Conservation (phyloP, 306 rosid genomes). For the Ziziphus jujuba region DNA sequence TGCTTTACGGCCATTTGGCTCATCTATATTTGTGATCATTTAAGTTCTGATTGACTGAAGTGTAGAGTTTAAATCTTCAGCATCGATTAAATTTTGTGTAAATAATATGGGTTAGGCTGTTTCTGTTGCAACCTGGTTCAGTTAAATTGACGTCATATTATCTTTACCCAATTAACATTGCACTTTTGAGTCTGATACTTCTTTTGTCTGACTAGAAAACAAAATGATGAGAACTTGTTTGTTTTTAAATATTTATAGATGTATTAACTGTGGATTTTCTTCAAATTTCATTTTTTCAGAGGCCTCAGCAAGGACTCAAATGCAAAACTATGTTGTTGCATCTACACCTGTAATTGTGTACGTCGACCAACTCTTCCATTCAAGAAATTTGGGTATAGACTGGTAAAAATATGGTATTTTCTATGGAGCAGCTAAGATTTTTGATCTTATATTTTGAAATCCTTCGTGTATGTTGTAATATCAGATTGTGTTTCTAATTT, state of each 20-base stretch:
- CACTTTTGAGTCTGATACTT: background rate
- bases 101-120: background rate
- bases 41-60: background rate
- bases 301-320: slow-evolving; percentile 61
- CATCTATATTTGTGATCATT: background rate
- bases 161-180: background rate
- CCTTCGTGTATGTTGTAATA: no score
- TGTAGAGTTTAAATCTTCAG: background rate
- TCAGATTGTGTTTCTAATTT: no score
- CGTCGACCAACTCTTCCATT: slow-evolving; percentile 68
- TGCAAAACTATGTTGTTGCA: slow-evolving; percentile 70
- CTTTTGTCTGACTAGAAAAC: background rate
- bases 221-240: no score
- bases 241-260: background rate
- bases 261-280: slow-evolving; percentile 11
- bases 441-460: no score
- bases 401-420: slow-evolving; percentile 47
- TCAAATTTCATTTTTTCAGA: slow-evolving; percentile 40
- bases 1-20: background rate
- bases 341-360: slow-evolving; percentile 61
- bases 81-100: background rate
- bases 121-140: background rate
- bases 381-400: slow-evolving; percentile 80
- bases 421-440: no score
- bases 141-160: background rate